These are phyloP conservation scores for Teunomyces atbi DNA, from an alignment of 805 yeast genomes.

Conservation along the genomic window DNA sequence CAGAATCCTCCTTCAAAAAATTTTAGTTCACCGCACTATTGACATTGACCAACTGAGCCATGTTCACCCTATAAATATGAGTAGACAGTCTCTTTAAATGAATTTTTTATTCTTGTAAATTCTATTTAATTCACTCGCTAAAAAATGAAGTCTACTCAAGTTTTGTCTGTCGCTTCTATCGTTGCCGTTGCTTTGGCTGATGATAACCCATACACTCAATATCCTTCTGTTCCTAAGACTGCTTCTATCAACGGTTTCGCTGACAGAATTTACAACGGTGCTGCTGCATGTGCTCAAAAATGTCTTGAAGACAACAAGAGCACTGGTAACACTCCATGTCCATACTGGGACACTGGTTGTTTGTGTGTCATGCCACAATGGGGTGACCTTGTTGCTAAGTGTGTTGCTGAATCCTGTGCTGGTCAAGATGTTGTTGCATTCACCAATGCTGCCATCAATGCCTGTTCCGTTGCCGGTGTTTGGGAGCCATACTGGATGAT, in stretches of 20 bases:
- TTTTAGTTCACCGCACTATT: background rate
- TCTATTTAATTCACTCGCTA: background rate
- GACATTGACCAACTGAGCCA: background rate
- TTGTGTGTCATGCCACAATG: slow-evolving; percentile 41
- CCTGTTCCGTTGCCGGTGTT: slow-evolving; percentile 37
- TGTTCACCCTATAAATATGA: background rate
- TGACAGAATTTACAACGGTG: slow-evolving; percentile 35
- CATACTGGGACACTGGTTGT: slow-evolving; percentile 48
- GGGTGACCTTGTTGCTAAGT: slow-evolving; percentile 32
- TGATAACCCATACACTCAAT: slow-evolving; percentile 36
- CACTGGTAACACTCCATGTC: slow-evolving; percentile 37
- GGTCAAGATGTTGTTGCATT: slow-evolving; percentile 31
- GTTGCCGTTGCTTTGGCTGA: slow-evolving; percentile 16
- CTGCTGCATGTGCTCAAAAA: slow-evolving; percentile 42
- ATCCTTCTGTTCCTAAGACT: slow-evolving; percentile 47
- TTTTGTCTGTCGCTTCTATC: slow-evolving; percentile 8
- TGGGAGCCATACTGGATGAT: slow-evolving; percentile 33
- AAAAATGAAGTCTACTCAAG: slow-evolving; percentile 1
- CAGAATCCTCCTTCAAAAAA: background rate
- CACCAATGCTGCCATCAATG: slow-evolving; percentile 28
- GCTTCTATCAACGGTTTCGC: slow-evolving; percentile 50
- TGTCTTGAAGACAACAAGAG: slow-evolving; percentile 34
- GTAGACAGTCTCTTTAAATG: background rate
- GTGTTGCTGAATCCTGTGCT: slow-evolving; percentile 25
- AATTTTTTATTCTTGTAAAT: background rate